Conservation (phyloP, 768 basidiomycete species). For the Lyophyllum semitale region DNA sequence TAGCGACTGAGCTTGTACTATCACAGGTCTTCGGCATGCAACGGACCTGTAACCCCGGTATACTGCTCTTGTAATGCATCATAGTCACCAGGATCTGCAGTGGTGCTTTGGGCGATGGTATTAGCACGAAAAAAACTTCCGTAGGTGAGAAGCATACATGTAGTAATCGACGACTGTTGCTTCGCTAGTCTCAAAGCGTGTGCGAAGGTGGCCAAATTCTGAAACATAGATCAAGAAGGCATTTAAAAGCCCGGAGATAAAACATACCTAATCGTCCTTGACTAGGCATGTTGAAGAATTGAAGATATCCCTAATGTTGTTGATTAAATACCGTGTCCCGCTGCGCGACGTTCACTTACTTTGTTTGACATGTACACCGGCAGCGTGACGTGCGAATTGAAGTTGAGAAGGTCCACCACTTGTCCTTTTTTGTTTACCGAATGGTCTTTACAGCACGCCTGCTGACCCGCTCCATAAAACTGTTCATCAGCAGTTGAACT, state of each 20-base stretch:
- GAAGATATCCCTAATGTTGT: slow-evolving; percentile 31
- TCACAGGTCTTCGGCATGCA: background rate
- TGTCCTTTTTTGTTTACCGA: slow-evolving; percentile 40
- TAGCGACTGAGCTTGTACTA: background rate
- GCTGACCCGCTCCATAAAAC: slow-evolving; percentile 38
- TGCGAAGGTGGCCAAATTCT: slow-evolving; percentile 34
- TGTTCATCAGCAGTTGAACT: slow-evolving; percentile 32
- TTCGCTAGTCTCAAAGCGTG: slow-evolving; percentile 32
- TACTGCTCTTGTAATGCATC: slow-evolving; percentile 36
- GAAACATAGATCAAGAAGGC: background rate
- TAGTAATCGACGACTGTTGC: slow-evolving; percentile 37
- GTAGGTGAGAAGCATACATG: slow-evolving; percentile 22
- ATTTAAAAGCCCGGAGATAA: background rate
- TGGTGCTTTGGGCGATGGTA: slow-evolving; percentile 23
- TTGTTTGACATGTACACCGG: slow-evolving; percentile 41
- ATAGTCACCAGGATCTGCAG: slow-evolving; percentile 36
- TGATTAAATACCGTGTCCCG: background rate
- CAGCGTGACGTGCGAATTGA: slow-evolving; percentile 35
- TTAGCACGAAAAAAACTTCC: background rate
- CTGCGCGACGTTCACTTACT: slow-evolving; percentile 9
- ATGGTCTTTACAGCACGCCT: slow-evolving; percentile 37
- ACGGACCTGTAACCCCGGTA: slow-evolving; percentile 34
- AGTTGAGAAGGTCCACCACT: slow-evolving; percentile 37
- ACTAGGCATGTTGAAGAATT: slow-evolving; percentile 38
- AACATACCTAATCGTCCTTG: slow-evolving; percentile 33